These are phyloP conservation scores for Bertia moriformis DNA, from an alignment of 2,329 filamentous ascomycete genomes.

Conservation along the genomic window DNA sequence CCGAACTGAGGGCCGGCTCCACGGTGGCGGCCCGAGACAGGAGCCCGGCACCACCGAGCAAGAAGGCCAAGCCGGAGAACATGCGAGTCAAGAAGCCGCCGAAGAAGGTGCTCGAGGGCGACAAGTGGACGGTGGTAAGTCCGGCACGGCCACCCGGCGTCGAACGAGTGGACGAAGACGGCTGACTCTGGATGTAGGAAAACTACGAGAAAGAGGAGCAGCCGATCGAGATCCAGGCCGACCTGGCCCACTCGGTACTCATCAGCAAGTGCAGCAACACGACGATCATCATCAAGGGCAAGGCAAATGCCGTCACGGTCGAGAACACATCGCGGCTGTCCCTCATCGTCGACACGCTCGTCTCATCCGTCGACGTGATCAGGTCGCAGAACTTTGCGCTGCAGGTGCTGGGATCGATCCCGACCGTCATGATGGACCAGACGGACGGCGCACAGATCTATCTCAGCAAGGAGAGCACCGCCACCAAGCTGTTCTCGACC, in stretches of 20 bases:
- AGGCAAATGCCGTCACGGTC: slow-evolving; percentile 90
- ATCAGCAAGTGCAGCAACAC: slow-evolving; percentile 85
- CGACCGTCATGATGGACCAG: slow-evolving; percentile 82
- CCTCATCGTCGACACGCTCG: slow-evolving; percentile 74
- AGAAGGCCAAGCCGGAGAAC: slow-evolving; percentile 74
- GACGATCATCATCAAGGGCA: slow-evolving; percentile 77
- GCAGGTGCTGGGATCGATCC: slow-evolving; percentile 75
- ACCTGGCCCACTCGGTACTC: slow-evolving; percentile 74
- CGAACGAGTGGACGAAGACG: too few relatives aligned
- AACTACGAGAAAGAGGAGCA: slow-evolving; percentile 69
- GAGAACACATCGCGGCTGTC: slow-evolving; percentile 79
- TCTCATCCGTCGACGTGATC: slow-evolving; percentile 85
- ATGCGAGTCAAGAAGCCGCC: slow-evolving; percentile 73
- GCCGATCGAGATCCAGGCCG: slow-evolving; percentile 71
- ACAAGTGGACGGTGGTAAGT: slow-evolving; percentile 79
- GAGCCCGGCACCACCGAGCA: slow-evolving; percentile 67
- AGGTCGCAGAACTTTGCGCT: slow-evolving; percentile 88
- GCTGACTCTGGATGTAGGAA: slow-evolving; percentile 37
- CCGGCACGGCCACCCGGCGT: background rate
- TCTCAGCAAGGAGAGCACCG: slow-evolving; percentile 63
- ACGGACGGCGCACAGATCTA: slow-evolving; percentile 83
- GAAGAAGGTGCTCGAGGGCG: slow-evolving; percentile 67
- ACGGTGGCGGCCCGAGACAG: slow-evolving; percentile 59
- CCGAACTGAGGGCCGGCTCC: slow-evolving; percentile 60
- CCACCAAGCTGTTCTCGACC: slow-evolving; percentile 74